Evolutionary conservation across 305 asterid species (phyloP).

Genomic region (Rubia occidens): DNA sequence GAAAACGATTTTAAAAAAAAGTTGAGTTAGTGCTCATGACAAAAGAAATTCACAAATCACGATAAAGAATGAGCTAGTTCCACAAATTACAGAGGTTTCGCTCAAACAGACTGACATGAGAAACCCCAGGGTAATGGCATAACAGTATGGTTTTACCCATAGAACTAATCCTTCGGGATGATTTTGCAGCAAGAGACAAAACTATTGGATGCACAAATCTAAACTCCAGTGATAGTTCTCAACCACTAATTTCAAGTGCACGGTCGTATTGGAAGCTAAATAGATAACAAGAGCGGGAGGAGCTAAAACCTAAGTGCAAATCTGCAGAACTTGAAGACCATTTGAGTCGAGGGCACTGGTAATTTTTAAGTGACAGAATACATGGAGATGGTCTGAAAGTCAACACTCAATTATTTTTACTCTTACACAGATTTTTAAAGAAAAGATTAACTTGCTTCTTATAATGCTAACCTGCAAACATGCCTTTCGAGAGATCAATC

Average conservation of each 20-base stretch:
- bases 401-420: not conserved
- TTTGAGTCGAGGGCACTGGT: not conserved
- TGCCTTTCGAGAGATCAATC: constrained; percentile 81
- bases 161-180: not conserved
- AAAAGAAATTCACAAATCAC: not conserved
- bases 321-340: not conserved
- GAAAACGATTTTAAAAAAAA: constrained; percentile 11
- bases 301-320: not conserved
- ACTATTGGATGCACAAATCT: not conserved
- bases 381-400: not conserved
- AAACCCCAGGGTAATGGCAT: not conserved
- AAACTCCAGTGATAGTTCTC: not conserved
- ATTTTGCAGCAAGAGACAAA: not conserved
- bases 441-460: constrained; percentile 7
- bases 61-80: not conserved
- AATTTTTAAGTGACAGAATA: not conserved
- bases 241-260: not conserved
- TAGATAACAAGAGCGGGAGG: not conserved
- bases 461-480: constrained; percentile 69
- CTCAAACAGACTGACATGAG: not conserved
- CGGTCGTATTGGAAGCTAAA: not conserved
- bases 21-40: not conserved
- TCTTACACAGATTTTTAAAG: not conserved
- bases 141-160: not conserved
- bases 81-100: not conserved